Conservation (phyloP, 2,329 filamentous ascomycete species). For the Stagonosporopsis chrysanthemi region DNA sequence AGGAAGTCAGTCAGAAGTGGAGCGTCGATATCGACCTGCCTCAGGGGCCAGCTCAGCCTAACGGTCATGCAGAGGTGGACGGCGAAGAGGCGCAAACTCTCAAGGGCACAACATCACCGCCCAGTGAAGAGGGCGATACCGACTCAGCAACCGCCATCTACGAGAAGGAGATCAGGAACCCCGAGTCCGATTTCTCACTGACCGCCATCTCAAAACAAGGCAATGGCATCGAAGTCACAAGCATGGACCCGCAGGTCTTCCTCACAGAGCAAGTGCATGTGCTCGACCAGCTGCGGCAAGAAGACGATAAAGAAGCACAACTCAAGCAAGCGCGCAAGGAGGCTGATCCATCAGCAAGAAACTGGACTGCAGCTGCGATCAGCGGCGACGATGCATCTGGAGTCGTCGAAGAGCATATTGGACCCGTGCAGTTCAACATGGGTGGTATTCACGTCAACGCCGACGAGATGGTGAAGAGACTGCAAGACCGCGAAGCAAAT, state of each 20-base stretch:
- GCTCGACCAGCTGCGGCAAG: constrained; percentile 69
- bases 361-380: constrained; percentile 15
- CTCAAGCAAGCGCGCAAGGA: constrained; percentile 47
- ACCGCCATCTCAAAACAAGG: constrained; percentile 52
- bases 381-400: constrained; percentile 42
- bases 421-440: constrained; percentile 97
- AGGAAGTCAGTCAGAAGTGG: constrained; percentile 85
- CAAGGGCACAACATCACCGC: background rate
- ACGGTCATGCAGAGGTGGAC: constrained; percentile 31
- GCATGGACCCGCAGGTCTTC: constrained; percentile 80
- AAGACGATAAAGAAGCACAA: constrained; percentile 66
- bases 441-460: constrained; percentile 96
- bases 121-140: constrained; percentile 21
- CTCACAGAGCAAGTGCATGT: constrained; percentile 76
- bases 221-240: constrained; percentile 66
- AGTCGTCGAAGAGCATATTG: constrained; percentile 71
- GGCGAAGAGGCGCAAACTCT: constrained; percentile 27
- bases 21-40: constrained; percentile 75
- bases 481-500: constrained; percentile 63
- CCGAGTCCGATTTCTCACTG: constrained; percentile 61
- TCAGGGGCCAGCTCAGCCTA: constrained; percentile 32
- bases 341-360: constrained; percentile 34
- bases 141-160: constrained; percentile 73
- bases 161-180: constrained; percentile 80
- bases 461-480: constrained; percentile 86